Evolutionary conservation across 345 rosid species (phyloP).

Genomic region (Mallotus nudiflorus): DNA sequence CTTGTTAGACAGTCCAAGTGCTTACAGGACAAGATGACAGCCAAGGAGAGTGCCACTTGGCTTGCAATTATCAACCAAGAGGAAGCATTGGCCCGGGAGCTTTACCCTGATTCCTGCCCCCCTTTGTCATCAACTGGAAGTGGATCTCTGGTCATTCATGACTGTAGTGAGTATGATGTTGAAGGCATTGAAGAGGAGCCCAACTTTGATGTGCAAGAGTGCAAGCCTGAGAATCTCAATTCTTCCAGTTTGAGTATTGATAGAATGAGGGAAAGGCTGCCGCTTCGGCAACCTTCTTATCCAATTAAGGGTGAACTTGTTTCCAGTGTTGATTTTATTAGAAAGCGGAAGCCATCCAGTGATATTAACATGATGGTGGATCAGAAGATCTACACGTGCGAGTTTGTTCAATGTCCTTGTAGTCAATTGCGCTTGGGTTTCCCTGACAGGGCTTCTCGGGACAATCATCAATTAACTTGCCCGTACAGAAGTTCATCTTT

Average conservation of each 20-base stretch:
- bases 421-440: slow-evolving; percentile 63
- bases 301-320: slow-evolving; percentile 58
- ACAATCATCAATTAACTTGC: slow-evolving; percentile 77
- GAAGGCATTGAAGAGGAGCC: slow-evolving; percentile 63
- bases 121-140: slow-evolving; percentile 48
- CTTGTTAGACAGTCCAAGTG: slow-evolving; percentile 82
- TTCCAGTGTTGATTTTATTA: slow-evolving; percentile 37
- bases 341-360: slow-evolving; percentile 64
- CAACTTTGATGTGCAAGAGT: slow-evolving; percentile 57
- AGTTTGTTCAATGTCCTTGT: slow-evolving; percentile 64
- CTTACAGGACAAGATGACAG: slow-evolving; percentile 94
- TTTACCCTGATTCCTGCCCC: slow-evolving; percentile 56
- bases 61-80: slow-evolving; percentile 78
- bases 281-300: slow-evolving; percentile 44
- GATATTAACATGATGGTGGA: slow-evolving; percentile 51
- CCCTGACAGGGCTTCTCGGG: slow-evolving; percentile 64
- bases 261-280: slow-evolving; percentile 36
- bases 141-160: slow-evolving; percentile 48
- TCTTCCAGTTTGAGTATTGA: slow-evolving; percentile 38
- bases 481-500: slow-evolving; percentile 45
- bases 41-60: slow-evolving; percentile 93
- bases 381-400: slow-evolving; percentile 57
- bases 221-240: slow-evolving; percentile 48
- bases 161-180: slow-evolving; percentile 74
- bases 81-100: slow-evolving; percentile 56